Conservation (phyloP, 805 yeast genomes). For the Candida peoriensis region DNA sequence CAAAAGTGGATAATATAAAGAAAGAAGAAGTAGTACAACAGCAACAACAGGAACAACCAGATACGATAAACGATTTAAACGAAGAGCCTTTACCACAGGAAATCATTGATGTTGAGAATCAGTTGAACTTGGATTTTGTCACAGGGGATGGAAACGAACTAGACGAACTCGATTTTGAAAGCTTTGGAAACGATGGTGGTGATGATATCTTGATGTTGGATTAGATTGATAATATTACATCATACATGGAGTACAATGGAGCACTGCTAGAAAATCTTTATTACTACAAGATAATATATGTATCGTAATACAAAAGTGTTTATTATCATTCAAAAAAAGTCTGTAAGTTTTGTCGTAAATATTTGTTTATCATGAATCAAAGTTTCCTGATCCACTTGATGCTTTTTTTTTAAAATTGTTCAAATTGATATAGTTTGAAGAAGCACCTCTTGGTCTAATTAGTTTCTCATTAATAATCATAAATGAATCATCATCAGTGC, state of each 20-base stretch:
- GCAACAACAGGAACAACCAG: neutral
- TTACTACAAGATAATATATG: too few relatives aligned
- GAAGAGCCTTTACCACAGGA: conserved; percentile 3
- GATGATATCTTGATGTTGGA: conserved; percentile 13
- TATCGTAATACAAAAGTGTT: too few relatives aligned
- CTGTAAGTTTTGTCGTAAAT: too few relatives aligned
- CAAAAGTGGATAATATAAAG: neutral
- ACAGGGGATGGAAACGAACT: conserved; percentile 10
- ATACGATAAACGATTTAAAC: neutral
- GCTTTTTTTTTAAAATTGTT: conserved; percentile 11
- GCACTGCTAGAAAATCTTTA: too few relatives aligned
- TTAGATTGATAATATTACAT: conserved; percentile 3
- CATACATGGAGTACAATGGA: too few relatives aligned
- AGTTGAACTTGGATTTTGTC: conserved; percentile 5
- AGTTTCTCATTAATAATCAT: neutral
- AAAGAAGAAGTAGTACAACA: neutral
- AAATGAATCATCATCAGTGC: neutral
- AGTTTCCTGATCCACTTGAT: too few relatives aligned
- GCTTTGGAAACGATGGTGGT: conserved; percentile 9
- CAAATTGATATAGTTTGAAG: conserved; percentile 14
- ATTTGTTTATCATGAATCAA: too few relatives aligned
- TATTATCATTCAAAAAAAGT: too few relatives aligned
- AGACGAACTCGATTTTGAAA: conserved; percentile 11
- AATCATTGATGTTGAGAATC: conserved; percentile 3
- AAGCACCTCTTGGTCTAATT: conserved; percentile 9